Base-by-base conservation (phyloP, 2,329 filamentous ascomycete genomes). In the Stagonosporopsis vannaccii region DNA sequence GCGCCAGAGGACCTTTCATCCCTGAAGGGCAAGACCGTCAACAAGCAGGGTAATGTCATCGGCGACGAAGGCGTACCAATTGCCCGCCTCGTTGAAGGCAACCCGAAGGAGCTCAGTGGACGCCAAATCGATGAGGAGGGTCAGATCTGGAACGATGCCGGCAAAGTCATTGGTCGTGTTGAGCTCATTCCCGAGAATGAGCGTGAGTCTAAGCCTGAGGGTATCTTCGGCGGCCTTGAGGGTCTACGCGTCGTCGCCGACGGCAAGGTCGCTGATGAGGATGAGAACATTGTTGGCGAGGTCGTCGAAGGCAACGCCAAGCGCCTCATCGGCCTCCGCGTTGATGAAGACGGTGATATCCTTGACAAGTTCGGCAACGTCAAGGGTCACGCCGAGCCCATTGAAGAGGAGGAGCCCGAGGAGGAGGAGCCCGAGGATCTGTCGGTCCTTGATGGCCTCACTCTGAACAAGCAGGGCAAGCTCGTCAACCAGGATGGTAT, bases 91-190 rank as follows among this genome's bases (percentile, higher is more conserved):
- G 75, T 90, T 19, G 87, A 91, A 69, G 89, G 89, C 13, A 85
- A 88, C 58, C 69, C 84, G 32, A 84, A 85, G 73, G 81, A 84
- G 50, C 82, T 91, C 37, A 77, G 86, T 9, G 89, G 89, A 25
- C 86, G 85, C 67, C 88, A 89, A 83, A 87, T 87, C 67, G 87
- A 91, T 72, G 89, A 87, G 74, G 78, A 90, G 26, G 89, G 89
- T 32, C 85, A 90, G 68, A 84, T 91, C 62, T 85, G 87, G 78
- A 89, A 88, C 69, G 89, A 91, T 71, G 84, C 82, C n/a, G 89
- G 89, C 41, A 86, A 90, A 55, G 79, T 90, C 42, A 83, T 91
- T 56, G 89, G 89, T 58, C 83, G 82, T 53, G 86, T 86, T 41
- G 87, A 91, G 67, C 78, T 90, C 25, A 86, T 91, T 32, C 81